phyloP scores from a whole-genome alignment of 345 rosid species.

The Moricandia moricandioides region DNA sequence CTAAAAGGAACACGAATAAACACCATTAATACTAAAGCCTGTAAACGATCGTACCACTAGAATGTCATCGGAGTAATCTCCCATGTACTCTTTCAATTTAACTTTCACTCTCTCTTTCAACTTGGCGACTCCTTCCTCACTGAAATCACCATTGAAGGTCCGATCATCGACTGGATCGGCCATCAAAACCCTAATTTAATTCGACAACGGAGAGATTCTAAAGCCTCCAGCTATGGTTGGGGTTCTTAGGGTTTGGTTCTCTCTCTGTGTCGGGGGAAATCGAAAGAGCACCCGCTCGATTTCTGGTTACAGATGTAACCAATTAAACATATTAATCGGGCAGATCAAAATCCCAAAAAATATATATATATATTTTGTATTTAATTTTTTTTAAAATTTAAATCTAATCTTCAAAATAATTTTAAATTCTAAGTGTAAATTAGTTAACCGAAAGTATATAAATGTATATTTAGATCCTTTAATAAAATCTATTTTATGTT shows the following conservation, averaged over 20 bases:
- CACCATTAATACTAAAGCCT: neutral
- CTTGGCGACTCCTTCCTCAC: conserved; percentile 69
- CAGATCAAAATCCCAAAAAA: no score
- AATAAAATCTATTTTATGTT: no score
- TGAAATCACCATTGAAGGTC: conserved; percentile 67
- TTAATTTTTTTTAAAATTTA: no score
- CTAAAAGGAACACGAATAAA: neutral
- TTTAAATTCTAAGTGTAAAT: no score
- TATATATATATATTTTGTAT: no score
- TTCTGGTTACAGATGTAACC: neutral
- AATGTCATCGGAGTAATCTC: conserved; percentile 92
- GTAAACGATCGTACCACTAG: conserved; percentile 66
- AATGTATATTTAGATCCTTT: no score
- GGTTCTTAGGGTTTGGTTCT: conserved; percentile 30
- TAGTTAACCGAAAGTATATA: no score
- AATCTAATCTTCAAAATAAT: no score
- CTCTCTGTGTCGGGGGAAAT: conserved; percentile 20
- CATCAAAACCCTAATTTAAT: conserved; percentile 23
- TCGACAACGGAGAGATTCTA: conserved; percentile 5
- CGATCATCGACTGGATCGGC: conserved; percentile 60
- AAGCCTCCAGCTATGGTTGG: neutral
- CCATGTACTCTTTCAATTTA: conserved; percentile 96
- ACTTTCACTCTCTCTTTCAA: conserved; percentile 64
- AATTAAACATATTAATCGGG: neutral
- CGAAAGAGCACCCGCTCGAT: conserved; percentile 17